Evolutionary conservation across 495 filamentous ascomycete genomes (phyloP), one percentile per base, ranked within the genome.

Genomic region (Trichocladium antarcticum): DNA sequence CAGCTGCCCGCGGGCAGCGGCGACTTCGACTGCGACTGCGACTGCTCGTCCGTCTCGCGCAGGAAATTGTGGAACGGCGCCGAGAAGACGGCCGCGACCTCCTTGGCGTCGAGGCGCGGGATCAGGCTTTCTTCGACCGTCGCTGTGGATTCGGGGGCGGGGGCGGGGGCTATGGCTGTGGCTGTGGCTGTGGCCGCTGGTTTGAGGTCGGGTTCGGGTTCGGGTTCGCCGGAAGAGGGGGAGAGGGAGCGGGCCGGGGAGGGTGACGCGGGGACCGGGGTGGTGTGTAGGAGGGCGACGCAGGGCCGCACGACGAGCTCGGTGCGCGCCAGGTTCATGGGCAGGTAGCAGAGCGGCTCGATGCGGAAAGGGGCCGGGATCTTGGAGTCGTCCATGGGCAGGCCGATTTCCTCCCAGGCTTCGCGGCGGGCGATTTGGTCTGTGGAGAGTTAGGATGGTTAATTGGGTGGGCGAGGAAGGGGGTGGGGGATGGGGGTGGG

Each of bases 1-100:
- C 83, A 89, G 42, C 77, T 73, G 11, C 83, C 75, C 2, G 68
- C 68, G 6, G 74, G 74, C 24, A 72, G 56, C 5, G 62, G 9
- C 6, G 19, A 28, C 6, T 24, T 42, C 50, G 15, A 2, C 12
- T 20, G 16, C 10, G 37, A 4, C 0, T 32, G 5, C 45, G 45
- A 27, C 17, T 60, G 39, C 45, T 79, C 74, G 55, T 83, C 80
- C 21, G 60, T 61, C 27, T 51, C 36, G 1, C 57, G 57, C 24
- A 92, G 60, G 56, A 95, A 93, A 53, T 84, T 77, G 50, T 77
- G 74, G 56, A 95, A 84, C 1, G 83, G 83, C 38, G 84, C 87
- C 9, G 85, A 84, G 64, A 95, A 95, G 19, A 94, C 87, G n/a
- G 84, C 85, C 3, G 85, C 87, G 1, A 95, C 89, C 66, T 95